Conservation (phyloP, 495 filamentous ascomycete species). For the Aspergillus saccharolyticus region DNA sequence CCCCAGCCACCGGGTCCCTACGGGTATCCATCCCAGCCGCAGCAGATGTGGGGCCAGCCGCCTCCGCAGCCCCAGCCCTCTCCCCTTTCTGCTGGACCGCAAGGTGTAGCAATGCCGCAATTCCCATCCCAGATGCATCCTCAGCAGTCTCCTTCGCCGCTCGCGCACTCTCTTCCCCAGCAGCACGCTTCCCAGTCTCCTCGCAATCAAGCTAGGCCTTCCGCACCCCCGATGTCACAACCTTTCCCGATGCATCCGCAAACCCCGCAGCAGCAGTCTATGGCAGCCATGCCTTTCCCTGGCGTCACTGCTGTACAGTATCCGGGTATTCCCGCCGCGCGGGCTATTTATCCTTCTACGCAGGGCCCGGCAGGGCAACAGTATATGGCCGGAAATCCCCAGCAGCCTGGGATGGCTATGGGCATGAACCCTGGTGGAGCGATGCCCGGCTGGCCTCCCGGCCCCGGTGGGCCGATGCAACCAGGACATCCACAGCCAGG, state of each 20-base stretch:
- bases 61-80: constrained; percentile 52
- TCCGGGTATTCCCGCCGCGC: constrained; percentile 29
- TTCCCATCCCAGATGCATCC: constrained; percentile 38
- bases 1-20: constrained; percentile 40
- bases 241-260: constrained; percentile 48
- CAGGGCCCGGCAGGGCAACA: constrained; percentile 36
- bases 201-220: constrained; percentile 42
- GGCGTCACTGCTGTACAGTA: constrained; percentile 33
- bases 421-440: constrained; percentile 33
- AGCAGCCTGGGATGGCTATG: constrained; percentile 39
- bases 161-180: constrained; percentile 30
- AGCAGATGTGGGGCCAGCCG: constrained; percentile 51
- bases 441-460: constrained; percentile 39
- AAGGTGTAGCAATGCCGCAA: constrained; percentile 42
- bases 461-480: constrained; percentile 35
- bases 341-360: constrained; percentile 40
- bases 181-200: constrained; percentile 46
- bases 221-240: constrained; percentile 39
- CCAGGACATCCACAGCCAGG: constrained; percentile 41
- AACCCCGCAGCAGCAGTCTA: constrained; percentile 56
- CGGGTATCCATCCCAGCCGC: constrained; percentile 43
- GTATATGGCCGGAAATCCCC: constrained; percentile 38
- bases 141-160: constrained; percentile 38
- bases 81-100: constrained; percentile 37
- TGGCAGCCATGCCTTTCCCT: constrained; percentile 41